phyloP scores from a whole-genome alignment of 495 filamentous ascomycete genomes.

The Apiosordaria backusii region DNA sequence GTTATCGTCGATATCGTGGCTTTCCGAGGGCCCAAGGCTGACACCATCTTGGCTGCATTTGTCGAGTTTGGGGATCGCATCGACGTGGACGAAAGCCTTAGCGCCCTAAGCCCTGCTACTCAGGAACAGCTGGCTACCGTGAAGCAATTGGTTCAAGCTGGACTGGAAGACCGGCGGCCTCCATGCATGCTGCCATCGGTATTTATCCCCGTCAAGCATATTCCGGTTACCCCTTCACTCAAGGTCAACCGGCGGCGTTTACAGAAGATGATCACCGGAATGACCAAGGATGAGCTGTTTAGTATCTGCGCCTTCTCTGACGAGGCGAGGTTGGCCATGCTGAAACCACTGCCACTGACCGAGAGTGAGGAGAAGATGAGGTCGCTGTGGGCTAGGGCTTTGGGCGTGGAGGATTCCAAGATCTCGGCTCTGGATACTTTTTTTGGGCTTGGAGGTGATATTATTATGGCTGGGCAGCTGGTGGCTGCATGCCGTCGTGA shows the following conservation, averaged over 20 bases:
- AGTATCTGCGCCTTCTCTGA: constrained; percentile 19
- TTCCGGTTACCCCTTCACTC: constrained; percentile 43
- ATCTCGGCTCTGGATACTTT: constrained; percentile 45
- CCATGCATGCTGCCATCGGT: constrained; percentile 38
- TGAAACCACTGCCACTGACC: constrained; percentile 44
- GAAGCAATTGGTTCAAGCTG: constrained; percentile 38
- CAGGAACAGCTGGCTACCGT: constrained; percentile 38
- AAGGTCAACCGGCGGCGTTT: constrained; percentile 42
- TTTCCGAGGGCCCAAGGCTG: constrained; percentile 35
- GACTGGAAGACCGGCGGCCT: constrained; percentile 35
- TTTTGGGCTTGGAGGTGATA: constrained; percentile 43
- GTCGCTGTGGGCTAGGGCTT: constrained; percentile 41
- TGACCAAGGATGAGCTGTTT: constrained; percentile 40
- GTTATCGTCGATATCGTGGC: constrained; percentile 44
- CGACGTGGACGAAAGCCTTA: constrained; percentile 34
- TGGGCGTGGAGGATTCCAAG: constrained; percentile 35
- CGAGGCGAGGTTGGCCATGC: constrained; percentile 31
- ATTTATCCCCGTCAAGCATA: constrained; percentile 42
- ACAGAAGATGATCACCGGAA: constrained; percentile 37
- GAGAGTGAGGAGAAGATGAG: constrained; percentile 44
- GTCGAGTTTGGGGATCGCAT: constrained; percentile 44
- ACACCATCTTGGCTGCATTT: constrained; percentile 40
- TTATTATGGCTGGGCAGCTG: constrained; percentile 39
- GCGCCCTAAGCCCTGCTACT: constrained; percentile 29
- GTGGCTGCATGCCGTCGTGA: constrained; percentile 39